Evolutionary conservation across 371 early-diverging fungal genomes (phyloP).

Genomic region (Blakeslea trispora): DNA sequence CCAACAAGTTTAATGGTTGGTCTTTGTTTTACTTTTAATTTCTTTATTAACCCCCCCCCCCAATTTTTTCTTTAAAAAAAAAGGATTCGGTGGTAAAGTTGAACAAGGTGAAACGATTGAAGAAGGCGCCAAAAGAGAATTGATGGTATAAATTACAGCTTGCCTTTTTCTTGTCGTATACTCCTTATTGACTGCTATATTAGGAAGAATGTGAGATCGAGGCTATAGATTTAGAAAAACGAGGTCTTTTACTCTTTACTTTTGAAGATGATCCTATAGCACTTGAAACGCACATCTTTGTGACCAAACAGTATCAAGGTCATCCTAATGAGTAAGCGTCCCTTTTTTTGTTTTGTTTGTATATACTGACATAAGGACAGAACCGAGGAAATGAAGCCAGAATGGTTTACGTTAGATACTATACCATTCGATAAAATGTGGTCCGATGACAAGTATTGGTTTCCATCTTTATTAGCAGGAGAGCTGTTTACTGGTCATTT

Average conservation of each 20-base stretch:
- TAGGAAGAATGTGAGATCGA: conserved; percentile 66
- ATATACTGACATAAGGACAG: conserved; percentile 21
- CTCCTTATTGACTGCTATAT: not conserved
- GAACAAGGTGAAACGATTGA: conserved; percentile 66
- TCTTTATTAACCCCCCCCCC: not conserved
- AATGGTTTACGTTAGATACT: conserved; percentile 55
- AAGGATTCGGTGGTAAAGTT: conserved; percentile 74
- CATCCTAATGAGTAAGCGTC: conserved; percentile 55
- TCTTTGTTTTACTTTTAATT: not conserved
- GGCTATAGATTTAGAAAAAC: conserved; percentile 43
- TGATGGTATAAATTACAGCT: conserved; percentile 52
- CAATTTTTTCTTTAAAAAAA: not conserved
- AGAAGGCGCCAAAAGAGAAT: conserved; percentile 66
- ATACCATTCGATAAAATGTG: conserved; percentile 61
- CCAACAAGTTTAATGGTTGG: conserved; percentile 64
- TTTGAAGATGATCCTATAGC: conserved; percentile 55
- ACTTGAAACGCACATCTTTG: conserved; percentile 64
- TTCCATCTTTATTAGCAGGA: conserved; percentile 35
- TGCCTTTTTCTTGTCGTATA: too few species aligned
- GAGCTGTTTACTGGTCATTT: conserved; percentile 37
- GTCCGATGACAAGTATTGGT: conserved; percentile 57
- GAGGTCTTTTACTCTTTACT: conserved; percentile 61
- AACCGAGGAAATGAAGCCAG: conserved; percentile 66
- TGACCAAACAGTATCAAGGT: conserved; percentile 46
- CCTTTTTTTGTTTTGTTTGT: not conserved